Base-by-base conservation (phyloP, 208 protist species). In the Leishmania arabica region DNA sequence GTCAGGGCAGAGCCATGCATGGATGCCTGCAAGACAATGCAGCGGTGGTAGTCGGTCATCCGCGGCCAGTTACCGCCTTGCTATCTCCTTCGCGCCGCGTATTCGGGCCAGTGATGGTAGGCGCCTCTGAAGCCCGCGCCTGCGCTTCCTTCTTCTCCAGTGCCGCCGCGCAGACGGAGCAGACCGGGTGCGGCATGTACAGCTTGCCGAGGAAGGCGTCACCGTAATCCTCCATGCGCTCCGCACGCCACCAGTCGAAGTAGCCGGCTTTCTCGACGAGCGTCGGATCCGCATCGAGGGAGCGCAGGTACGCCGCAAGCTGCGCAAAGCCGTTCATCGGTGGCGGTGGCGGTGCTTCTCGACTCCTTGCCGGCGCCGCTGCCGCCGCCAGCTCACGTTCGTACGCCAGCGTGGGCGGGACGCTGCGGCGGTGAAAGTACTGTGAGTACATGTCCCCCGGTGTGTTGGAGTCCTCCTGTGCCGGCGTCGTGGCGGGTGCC, bases 301-400 rank as follows among this genome's bases (percentile, higher is more conserved):
- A 34, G 15, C 79, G 79, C 47, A 83, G 73, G 74, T 78, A 83
- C 47, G 79, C 79, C 8, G 79, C 79, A 1, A 83, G 79, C 65
- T 83, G 79, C 24, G 79, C 79, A 34, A 83, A 83, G 40, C 79
- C 79, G 73, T 56, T 83, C 73, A 78, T 78, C 47, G 79, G 73
- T 31, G 60, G 42, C 56, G n/a, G 62, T 42, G 31, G 15, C 49
- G 49, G 15, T 53, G 21, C 54, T 3, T 27, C 5, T 27, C 54
- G 54, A 27, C 54, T 0, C 54, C 54, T 0, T 17, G 49, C 49
- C 40, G 68, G 42, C 68, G 40, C 37, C 68, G 42, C 42, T 1
- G 42, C 4, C 27, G 69, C 69, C 9, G 31, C 19, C 24, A 74
- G 11, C 40, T 54, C 69, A 2, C 69, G 69, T 42, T 82, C 73